Conservation (phyloP, 78 protist species). For the Protostelium mycophagum region DNA sequence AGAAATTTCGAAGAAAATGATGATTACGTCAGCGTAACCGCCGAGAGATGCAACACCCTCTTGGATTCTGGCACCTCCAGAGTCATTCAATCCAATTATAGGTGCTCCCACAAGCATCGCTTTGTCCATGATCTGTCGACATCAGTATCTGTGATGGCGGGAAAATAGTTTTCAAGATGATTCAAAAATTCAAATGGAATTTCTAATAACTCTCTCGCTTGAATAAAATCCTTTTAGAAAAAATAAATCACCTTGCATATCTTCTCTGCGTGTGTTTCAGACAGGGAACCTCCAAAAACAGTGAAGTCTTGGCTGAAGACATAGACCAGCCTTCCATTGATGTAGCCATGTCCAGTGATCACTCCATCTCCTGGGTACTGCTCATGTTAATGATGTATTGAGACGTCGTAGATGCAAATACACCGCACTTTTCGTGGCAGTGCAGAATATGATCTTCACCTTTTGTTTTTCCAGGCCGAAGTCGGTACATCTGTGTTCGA, state of each 20-base stretch:
- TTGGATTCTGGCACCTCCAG: conserved; percentile 98
- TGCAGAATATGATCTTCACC: not conserved
- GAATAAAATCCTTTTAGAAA: no score
- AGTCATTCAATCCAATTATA: conserved; percentile 96
- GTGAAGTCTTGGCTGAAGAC: conserved; percentile 97
- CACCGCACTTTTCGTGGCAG: not conserved
- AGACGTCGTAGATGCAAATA: not conserved
- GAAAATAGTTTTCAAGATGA: no score
- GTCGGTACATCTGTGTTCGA: conserved; percentile 88
- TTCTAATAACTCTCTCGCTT: no score
- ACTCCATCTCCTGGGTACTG: conserved; percentile 92
- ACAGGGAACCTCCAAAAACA: conserved; percentile 95
- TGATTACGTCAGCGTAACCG: conserved; percentile 90
- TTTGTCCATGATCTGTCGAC: conserved; percentile 92
- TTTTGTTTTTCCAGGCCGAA: conserved; percentile 81
- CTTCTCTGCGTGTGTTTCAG: conserved; percentile 94
- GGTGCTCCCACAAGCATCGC: conserved; percentile 96
- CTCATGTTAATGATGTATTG: no score
- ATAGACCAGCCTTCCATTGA: conserved; percentile 92
- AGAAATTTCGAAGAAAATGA: not conserved
- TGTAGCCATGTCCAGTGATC: conserved; percentile 91
- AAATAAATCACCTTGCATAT: conserved; percentile 82
- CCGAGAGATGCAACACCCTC: conserved; percentile 97
- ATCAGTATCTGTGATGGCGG: no score
- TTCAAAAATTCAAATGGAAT: no score